Conservation (phyloP, 1,284 basidiomycete genomes). For the Kalmanozyma brasiliensis region DNA sequence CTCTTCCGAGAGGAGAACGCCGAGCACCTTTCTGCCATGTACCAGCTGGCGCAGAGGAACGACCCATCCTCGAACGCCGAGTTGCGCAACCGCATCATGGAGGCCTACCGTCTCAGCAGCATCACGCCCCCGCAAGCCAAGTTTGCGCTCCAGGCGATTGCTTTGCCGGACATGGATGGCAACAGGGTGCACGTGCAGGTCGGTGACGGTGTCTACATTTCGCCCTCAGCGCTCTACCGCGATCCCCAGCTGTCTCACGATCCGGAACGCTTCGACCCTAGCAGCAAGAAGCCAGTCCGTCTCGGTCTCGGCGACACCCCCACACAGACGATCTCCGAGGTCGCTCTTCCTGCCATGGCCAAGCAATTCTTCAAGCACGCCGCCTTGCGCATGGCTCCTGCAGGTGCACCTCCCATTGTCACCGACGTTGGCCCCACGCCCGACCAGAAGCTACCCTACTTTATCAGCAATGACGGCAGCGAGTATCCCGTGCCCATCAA, state of each 20-base stretch:
- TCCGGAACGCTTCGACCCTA: conserved; percentile 22
- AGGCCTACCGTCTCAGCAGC: conserved; percentile 43
- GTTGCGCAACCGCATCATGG: conserved; percentile 38
- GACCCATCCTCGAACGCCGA: conserved; percentile 35
- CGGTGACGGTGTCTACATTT: conserved; percentile 44
- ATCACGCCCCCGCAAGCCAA: conserved; percentile 37
- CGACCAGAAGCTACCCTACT: conserved; percentile 39
- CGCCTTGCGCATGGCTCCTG: conserved; percentile 35
- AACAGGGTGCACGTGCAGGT: conserved; percentile 26
- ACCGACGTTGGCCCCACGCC: conserved; percentile 26
- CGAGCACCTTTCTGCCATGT: conserved; percentile 30
- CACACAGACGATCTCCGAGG: conserved; percentile 39
- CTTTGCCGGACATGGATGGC: conserved; percentile 27
- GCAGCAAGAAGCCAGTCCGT: conserved; percentile 22
- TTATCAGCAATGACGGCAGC: conserved; percentile 29
- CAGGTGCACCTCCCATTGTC: conserved; percentile 36
- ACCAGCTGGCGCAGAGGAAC: conserved; percentile 24
- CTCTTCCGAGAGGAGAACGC: conserved; percentile 34
- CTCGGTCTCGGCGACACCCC: conserved; percentile 46
- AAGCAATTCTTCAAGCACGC: conserved; percentile 44
- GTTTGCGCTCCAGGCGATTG: conserved; percentile 31
- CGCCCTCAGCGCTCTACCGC: conserved; percentile 39
- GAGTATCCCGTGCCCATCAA: conserved; percentile 45
- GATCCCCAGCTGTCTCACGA: conserved; percentile 37
- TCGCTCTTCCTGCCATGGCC: conserved; percentile 42